phyloP scores from a whole-genome alignment of 805 yeast species.

The Candida incommunis region DNA sequence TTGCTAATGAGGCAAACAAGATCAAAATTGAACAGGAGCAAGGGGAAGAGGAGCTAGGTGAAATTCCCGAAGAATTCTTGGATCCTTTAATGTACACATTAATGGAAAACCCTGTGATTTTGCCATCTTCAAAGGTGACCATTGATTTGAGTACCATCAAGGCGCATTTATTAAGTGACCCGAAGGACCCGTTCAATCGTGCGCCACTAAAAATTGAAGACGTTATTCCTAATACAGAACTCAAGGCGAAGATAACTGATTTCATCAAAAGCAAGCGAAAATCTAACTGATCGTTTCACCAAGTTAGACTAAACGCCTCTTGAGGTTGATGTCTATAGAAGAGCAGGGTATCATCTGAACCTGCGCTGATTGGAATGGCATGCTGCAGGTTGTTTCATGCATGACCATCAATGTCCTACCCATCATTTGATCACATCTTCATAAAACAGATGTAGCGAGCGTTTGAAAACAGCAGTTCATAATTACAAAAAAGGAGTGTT shows the following conservation, averaged over 20 bases:
- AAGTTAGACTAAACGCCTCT: no score
- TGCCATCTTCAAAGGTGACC: slow-evolving; percentile 73
- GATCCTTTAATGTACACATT: slow-evolving; percentile 94
- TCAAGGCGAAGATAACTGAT: slow-evolving; percentile 44
- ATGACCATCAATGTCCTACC: no score
- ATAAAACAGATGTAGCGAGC: no score
- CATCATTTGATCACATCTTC: no score
- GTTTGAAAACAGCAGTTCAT: no score
- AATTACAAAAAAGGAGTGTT: no score
- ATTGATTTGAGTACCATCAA: slow-evolving; percentile 88
- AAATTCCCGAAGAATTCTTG: slow-evolving; percentile 87
- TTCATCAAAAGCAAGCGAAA: slow-evolving; percentile 30
- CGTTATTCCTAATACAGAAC: slow-evolving; percentile 62
- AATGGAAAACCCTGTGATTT: slow-evolving; percentile 92
- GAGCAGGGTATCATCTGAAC: no score
- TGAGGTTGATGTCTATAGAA: no score
- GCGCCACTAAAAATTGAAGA: slow-evolving; percentile 82
- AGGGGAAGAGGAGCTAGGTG: slow-evolving; percentile 81
- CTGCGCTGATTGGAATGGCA: no score
- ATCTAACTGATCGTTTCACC: no score
- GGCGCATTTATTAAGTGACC: slow-evolving; percentile 84
- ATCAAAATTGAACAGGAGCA: slow-evolving; percentile 30
- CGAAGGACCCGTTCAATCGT: slow-evolving; percentile 96
- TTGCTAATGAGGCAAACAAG: slow-evolving; percentile 46
- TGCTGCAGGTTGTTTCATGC: no score